These are phyloP conservation scores for Osmanthus fragrans DNA, from an alignment of 257 asterid genomes.

Conservation along the genomic window DNA sequence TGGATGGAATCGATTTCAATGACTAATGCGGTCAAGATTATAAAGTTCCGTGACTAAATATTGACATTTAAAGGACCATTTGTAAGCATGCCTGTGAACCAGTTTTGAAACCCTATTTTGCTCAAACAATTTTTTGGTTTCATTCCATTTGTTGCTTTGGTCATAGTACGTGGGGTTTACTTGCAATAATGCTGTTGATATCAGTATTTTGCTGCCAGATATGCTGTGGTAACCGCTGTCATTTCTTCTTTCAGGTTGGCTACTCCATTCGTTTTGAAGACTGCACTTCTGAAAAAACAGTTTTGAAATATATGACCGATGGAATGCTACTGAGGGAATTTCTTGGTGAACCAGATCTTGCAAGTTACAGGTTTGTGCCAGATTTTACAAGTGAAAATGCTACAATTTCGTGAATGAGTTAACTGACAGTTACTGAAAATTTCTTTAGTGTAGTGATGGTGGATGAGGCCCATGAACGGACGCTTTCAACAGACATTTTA, in stretches of 20 bases:
- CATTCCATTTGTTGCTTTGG: not conserved
- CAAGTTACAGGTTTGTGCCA: conserved; percentile 67
- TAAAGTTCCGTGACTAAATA: not conserved
- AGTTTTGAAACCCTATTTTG: not conserved
- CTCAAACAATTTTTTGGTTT: conserved; percentile 1
- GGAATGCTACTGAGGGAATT: conserved; percentile 92
- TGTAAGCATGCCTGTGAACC: not conserved
- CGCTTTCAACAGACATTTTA: conserved; percentile 83
- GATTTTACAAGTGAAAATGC: conserved; percentile 12
- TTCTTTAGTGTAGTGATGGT: conserved; percentile 84
- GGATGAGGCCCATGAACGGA: conserved; percentile 97
- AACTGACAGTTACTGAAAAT: conserved; percentile 15
- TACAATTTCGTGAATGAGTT: conserved; percentile 20
- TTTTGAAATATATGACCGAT: conserved; percentile 91
- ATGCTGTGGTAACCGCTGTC: conserved; percentile 12
- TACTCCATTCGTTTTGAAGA: conserved; percentile 96
- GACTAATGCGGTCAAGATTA: not conserved
- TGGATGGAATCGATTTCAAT: not conserved
- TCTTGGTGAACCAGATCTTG: conserved; percentile 93
- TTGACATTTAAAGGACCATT: not conserved
- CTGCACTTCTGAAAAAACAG: conserved; percentile 83
- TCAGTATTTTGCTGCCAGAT: conserved; percentile 16
- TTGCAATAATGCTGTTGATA: conserved; percentile 3
- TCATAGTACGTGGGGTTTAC: conserved; percentile 4
- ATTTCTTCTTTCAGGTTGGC: conserved; percentile 57